A percentile compares a stretch with the other conserved stretches of the same genome.
Conservation (phyloP, 2,329 filamentous ascomycete genomes). For the Phyllosticta capitalensis region DNA sequence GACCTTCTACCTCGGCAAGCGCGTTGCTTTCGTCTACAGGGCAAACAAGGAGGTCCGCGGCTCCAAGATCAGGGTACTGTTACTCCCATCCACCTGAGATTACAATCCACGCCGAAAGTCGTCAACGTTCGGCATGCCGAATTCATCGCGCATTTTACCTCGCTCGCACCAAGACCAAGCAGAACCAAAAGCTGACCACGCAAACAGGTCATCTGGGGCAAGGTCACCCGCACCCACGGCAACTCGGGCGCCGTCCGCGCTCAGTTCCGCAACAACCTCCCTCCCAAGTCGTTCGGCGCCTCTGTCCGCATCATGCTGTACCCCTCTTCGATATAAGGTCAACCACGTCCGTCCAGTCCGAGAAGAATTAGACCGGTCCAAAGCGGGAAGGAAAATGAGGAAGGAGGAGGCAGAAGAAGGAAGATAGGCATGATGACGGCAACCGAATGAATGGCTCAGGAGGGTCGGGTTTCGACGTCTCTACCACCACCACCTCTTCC, state of each 20-base stretch:
- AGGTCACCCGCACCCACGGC: constrained; percentile 66
- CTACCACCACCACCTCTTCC: not conserved
- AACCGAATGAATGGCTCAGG: not conserved
- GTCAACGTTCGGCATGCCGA: not conserved
- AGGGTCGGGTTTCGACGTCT: not conserved
- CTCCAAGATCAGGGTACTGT: constrained; percentile 66
- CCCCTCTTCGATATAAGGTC: constrained; percentile 37
- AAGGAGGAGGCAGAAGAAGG: not conserved
- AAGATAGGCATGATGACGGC: not conserved
- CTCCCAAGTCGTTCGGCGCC: constrained; percentile 61
- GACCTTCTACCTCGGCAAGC: constrained; percentile 95
- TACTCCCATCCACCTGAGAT: not conserved
- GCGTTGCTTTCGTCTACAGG: constrained; percentile 94
- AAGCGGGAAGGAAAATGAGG: not conserved
- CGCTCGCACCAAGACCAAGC: constrained; percentile 10
- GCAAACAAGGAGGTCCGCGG: constrained; percentile 85
- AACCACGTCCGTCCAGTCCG: not conserved
- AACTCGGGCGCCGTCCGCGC: constrained; percentile 95
- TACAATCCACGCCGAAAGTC: not conserved
- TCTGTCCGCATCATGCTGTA: constrained; percentile 92
- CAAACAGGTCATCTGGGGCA: constrained; percentile 75
- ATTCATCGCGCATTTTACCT: not conserved
- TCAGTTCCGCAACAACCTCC: constrained; percentile 89
- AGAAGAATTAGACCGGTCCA: not conserved
- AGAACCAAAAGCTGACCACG: not conserved